A percentile compares a stretch with the other conserved stretches of the same genome.
Conservation (phyloP, 768 basidiomycete genomes). For the Solioccasus polychromus region DNA sequence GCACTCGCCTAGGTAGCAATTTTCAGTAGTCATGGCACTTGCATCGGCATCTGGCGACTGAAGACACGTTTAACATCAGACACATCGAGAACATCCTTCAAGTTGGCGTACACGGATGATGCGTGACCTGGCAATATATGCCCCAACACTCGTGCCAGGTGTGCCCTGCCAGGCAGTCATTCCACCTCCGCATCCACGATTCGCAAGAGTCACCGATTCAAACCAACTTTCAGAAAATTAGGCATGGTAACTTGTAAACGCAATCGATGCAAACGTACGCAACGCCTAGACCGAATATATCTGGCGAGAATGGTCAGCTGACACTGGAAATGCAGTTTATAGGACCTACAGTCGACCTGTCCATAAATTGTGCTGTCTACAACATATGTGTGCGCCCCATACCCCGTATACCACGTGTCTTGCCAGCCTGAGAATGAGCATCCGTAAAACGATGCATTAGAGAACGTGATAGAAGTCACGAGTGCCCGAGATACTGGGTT, state of each 20-base stretch:
- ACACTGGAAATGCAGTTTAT: not conserved
- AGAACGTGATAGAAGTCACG: conserved; percentile 59
- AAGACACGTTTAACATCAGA: not conserved
- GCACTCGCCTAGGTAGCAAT: conserved; percentile 58
- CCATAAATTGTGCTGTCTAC: conserved; percentile 63
- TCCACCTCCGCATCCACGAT: conserved; percentile 63
- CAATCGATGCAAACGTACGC: conserved; percentile 2
- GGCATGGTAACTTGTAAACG: too few relatives aligned
- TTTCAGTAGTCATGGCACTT: conserved; percentile 41
- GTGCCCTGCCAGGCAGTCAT: conserved; percentile 65
- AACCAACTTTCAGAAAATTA: conserved; percentile 51
- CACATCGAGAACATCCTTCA: not conserved
- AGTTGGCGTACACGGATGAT: conserved; percentile 57
- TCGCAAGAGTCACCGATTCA: conserved; percentile 55
- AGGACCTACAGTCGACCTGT: conserved; percentile 57
- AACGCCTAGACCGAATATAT: conserved; percentile 11
- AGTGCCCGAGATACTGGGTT: conserved; percentile 61
- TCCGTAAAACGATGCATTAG: conserved; percentile 57
- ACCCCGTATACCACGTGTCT: conserved; percentile 60
- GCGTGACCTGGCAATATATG: conserved; percentile 51
- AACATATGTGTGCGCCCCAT: conserved; percentile 56
- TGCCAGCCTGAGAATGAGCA: conserved; percentile 14
- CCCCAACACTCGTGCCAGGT: conserved; percentile 40
- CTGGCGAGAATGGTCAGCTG: conserved; percentile 1
- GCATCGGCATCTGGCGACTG: conserved; percentile 62